phyloP scores from a whole-genome alignment of 768 basidiomycete species.

The Tephrocybe sp. region DNA sequence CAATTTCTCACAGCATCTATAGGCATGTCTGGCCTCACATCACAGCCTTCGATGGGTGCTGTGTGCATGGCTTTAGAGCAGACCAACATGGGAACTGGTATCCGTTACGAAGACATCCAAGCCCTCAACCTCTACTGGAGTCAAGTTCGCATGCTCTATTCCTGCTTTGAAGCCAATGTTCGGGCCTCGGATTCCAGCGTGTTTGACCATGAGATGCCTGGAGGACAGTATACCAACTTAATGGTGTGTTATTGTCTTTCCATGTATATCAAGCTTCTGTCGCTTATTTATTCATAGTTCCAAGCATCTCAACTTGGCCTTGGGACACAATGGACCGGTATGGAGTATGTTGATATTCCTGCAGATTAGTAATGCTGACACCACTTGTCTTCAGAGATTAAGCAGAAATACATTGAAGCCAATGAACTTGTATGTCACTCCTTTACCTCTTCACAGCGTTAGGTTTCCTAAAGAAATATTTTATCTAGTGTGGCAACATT shows the following conservation, averaged over 20 bases:
- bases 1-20: slow-evolving; percentile 11
- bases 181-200: slow-evolving; percentile 96
- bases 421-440: slow-evolving; percentile 75
- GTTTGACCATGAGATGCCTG: slow-evolving; percentile 99
- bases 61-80: slow-evolving; percentile 95
- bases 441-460: slow-evolving; percentile 2
- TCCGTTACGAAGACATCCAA: slow-evolving; percentile 95
- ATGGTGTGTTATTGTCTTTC: slow-evolving; percentile 52
- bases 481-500: slow-evolving; percentile 84
- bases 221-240: slow-evolving; percentile 91
- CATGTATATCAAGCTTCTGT: slow-evolving; percentile 15
- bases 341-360: slow-evolving; percentile 16
- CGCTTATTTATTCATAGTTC: slow-evolving; percentile 55
- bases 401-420: slow-evolving; percentile 98
- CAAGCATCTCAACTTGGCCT: slow-evolving; percentile 97
- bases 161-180: slow-evolving; percentile 98
- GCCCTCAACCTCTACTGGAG: slow-evolving; percentile 98
- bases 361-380: slow-evolving; percentile 8
- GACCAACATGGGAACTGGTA: slow-evolving; percentile 89
- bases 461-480: slow-evolving; percentile 11
- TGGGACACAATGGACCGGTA: slow-evolving; percentile 93
- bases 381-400: slow-evolving; percentile 63
- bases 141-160: slow-evolving; percentile 92
- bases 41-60: slow-evolving; percentile 99
- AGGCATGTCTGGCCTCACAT: slow-evolving; percentile 99